These are phyloP conservation scores for Tylopilus rubrobrunneus DNA, from an alignment of 768 basidiomycete genomes.

Conservation along the genomic window DNA sequence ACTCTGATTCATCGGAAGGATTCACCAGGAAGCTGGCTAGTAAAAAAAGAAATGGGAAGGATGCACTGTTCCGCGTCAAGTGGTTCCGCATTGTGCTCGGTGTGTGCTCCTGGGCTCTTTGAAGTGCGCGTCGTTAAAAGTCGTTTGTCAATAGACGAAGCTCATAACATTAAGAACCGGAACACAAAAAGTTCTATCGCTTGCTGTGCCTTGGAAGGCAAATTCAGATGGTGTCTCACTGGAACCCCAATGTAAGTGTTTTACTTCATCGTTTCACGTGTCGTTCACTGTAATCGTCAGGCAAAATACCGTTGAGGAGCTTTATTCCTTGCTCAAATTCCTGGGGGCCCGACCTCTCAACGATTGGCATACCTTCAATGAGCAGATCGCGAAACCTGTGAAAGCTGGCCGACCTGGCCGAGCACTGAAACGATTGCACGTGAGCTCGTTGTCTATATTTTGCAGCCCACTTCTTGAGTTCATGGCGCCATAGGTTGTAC, in stretches of 20 bases:
- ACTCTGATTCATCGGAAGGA: constrained; percentile 35
- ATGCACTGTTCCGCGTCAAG: constrained; percentile 70
- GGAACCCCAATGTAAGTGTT: constrained; percentile 67
- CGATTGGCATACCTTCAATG: constrained; percentile 76
- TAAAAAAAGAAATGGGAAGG: constrained; percentile 44
- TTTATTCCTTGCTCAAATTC: constrained; percentile 88
- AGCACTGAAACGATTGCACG: constrained; percentile 85
- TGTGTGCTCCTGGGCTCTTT: constrained; percentile 26
- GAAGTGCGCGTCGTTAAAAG: neutral
- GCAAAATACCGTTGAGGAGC: constrained; percentile 89
- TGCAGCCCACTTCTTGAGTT: neutral
- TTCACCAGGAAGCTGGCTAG: constrained; percentile 39
- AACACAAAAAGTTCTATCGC: constrained; percentile 75
- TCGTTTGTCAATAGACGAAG: constrained; percentile 61
- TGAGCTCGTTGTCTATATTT: constrained; percentile 23
- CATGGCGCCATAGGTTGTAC: constrained; percentile 53
- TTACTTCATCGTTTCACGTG: neutral
- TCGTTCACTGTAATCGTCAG: constrained; percentile 28
- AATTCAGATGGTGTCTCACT: constrained; percentile 86
- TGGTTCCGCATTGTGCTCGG: constrained; percentile 89
- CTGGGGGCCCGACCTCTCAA: constrained; percentile 78
- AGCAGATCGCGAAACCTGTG: constrained; percentile 74
- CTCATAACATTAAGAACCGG: constrained; percentile 90
- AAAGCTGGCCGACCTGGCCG: constrained; percentile 57
- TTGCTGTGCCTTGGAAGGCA: constrained; percentile 70